Percentiles rank a stretch among this genome's conserved stretches.
Conservation (phyloP, 495 filamentous ascomycete genomes). For the Aspergillus saccharolyticus region DNA sequence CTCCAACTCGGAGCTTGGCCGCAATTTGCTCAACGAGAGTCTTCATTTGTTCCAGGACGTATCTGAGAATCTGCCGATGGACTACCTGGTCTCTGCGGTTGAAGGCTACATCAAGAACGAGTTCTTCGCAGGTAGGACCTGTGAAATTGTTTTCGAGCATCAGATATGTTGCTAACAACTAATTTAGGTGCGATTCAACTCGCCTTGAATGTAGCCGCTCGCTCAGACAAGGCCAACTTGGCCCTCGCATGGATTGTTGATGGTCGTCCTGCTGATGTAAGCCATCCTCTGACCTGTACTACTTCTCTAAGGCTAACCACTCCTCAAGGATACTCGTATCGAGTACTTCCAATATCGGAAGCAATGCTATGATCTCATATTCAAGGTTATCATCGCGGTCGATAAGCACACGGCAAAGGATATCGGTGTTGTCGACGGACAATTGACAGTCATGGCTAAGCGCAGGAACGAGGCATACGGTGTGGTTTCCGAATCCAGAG, state of each 20-base stretch:
- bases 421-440: constrained; percentile 71
- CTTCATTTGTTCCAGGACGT: constrained; percentile 83
- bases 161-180: constrained; percentile 10
- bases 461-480: constrained; percentile 81
- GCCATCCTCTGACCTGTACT: not conserved
- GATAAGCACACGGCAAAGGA: constrained; percentile 61
- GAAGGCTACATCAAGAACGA: constrained; percentile 70
- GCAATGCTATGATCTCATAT: constrained; percentile 77
- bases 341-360: constrained; percentile 64
- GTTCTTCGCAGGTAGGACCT: constrained; percentile 67
- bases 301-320: constrained; percentile 41
- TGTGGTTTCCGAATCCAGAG: constrained; percentile 75
- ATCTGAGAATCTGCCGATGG: constrained; percentile 69
- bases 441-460: constrained; percentile 64
- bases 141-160: not conserved
- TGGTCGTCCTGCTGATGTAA: constrained; percentile 50
- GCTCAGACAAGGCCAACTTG: constrained; percentile 77
- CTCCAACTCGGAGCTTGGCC: constrained; percentile 67
- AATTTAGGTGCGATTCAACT: constrained; percentile 79
- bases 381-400: constrained; percentile 67
- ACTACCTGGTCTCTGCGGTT: constrained; percentile 72
- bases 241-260: constrained; percentile 74
- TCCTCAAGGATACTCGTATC: constrained; percentile 58
- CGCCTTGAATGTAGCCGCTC: constrained; percentile 70
- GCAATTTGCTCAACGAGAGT: constrained; percentile 81